Conservation (phyloP, 768 basidiomycete genomes). For the Pleurotus ostreatus region DNA sequence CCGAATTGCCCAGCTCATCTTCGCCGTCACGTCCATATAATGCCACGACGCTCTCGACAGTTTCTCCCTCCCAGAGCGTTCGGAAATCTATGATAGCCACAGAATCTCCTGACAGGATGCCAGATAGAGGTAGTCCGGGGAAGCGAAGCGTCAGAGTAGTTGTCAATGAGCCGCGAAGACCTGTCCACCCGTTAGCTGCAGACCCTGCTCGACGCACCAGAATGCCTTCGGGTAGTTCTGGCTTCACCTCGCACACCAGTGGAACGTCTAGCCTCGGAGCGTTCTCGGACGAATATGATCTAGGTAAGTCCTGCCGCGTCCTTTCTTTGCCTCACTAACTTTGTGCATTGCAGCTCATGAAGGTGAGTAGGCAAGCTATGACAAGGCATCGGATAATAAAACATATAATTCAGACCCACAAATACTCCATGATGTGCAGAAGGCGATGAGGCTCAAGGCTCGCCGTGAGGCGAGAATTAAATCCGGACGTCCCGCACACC, state of each 20-base stretch:
- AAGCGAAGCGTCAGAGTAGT: conserved; percentile 3
- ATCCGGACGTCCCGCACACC: conserved; percentile 19
- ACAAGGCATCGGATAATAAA: neutral
- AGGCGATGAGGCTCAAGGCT: conserved; percentile 69
- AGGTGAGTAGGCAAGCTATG: conserved; percentile 41
- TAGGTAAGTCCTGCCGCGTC: conserved; percentile 45
- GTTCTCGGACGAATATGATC: conserved; percentile 76
- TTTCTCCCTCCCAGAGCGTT: neutral
- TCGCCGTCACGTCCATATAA: neutral
- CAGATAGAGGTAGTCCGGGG: neutral
- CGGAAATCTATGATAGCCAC: neutral
- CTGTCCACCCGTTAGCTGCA: neutral
- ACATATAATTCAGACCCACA: conserved; percentile 55
- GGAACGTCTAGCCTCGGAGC: conserved; percentile 21
- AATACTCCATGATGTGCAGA: conserved; percentile 77
- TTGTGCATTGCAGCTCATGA: conserved; percentile 53
- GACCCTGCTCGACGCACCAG: neutral
- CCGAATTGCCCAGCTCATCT: neutral
- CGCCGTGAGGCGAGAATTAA: conserved; percentile 65
- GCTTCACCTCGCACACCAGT: neutral
- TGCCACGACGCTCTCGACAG: neutral
- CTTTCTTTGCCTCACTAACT: neutral
- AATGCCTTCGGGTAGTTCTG: conserved; percentile 3
- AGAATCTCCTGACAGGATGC: neutral
- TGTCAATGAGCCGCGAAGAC: neutral